Conservation (phyloP, 768 basidiomycete species). For the Leucosporidium creatinivorum region DNA sequence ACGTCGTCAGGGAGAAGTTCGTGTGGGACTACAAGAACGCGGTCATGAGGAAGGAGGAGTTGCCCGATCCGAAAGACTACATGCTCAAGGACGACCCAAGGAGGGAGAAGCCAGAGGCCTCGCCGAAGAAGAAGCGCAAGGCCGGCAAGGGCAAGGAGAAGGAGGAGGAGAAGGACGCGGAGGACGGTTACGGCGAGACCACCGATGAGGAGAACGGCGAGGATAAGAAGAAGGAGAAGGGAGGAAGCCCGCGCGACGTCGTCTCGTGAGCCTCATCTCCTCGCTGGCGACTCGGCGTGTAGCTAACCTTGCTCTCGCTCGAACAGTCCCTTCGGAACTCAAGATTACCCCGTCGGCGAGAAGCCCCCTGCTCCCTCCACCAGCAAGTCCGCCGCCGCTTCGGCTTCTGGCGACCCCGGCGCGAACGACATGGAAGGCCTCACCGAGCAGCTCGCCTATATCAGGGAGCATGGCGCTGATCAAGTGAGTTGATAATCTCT, state of each 20-base stretch:
- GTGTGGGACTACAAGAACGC: neutral
- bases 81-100: no score
- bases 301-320: no score
- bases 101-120: neutral
- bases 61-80: neutral
- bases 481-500: no score
- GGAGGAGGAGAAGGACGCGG: no score
- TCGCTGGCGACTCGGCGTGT: no score
- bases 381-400: neutral
- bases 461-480: no score
- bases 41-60: neutral
- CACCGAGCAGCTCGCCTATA: neutral
- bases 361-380: neutral
- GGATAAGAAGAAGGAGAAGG: neutral
- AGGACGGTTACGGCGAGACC: no score
- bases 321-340: no score
- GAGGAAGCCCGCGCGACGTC: no score
- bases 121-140: neutral
- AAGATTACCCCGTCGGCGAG: neutral
- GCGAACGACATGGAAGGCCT: neutral
- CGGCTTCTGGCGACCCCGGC: neutral
- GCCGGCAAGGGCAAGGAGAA: neutral
- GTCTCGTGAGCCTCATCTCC: no score
- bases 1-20: slow-evolving; percentile 20
- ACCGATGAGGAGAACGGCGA: neutral